These are phyloP conservation scores for Microbotryomycetes sp. DNA, from an alignment of 1,284 basidiomycete genomes.

Conservation along the genomic window DNA sequence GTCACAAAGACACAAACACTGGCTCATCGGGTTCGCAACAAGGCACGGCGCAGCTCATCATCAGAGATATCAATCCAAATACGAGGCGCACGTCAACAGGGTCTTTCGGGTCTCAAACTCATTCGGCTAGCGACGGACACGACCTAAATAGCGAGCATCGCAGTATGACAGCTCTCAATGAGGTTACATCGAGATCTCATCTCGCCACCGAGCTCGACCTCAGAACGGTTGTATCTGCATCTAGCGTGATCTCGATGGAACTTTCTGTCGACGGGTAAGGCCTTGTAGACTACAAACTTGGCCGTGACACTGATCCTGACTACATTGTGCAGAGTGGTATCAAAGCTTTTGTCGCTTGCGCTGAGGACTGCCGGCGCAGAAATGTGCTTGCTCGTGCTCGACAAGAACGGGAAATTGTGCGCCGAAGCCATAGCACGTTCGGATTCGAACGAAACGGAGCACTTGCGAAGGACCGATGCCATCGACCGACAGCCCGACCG, in stretches of 20 bases:
- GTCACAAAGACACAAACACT: background rate
- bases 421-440: conserved; percentile 24
- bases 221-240: conserved; percentile 23
- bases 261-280: conserved; percentile 20
- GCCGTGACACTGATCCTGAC: background rate
- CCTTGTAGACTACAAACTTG: too few species aligned
- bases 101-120: conserved; percentile 11
- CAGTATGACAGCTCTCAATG: background rate
- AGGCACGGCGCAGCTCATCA: background rate
- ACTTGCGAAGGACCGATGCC: conserved; percentile 19
- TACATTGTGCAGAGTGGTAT: conserved; percentile 14
- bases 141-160: conserved; percentile 6
- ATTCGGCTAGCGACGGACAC: conserved; percentile 3
- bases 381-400: conserved; percentile 23
- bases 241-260: conserved; percentile 16
- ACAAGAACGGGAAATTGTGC: conserved; percentile 22
- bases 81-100: background rate
- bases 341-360: conserved; percentile 25
- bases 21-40: background rate
- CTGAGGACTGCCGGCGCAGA: conserved; percentile 27
- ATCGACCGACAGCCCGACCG: conserved; percentile 19
- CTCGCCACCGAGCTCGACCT: conserved; percentile 28
- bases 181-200: conserved; percentile 8
- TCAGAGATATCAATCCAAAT: background rate
- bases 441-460: conserved; percentile 14